Conservation (phyloP, 768 basidiomycete genomes). For the Kondoa malvinella region DNA sequence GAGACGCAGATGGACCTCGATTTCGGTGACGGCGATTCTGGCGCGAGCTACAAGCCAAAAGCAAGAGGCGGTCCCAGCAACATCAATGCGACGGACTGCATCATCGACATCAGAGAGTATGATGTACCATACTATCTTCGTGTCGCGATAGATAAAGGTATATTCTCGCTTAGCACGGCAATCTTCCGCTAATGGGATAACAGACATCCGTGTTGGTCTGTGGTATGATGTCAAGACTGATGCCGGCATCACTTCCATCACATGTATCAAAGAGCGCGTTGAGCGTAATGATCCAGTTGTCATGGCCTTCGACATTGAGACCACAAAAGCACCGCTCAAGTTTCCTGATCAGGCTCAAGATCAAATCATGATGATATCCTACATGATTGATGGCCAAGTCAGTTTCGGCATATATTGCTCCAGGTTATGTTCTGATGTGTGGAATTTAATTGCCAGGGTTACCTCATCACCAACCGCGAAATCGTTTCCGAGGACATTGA, state of each 20-base stretch:
- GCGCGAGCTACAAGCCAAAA: slow-evolving; percentile 15
- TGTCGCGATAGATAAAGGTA: slow-evolving; percentile 89
- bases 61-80: slow-evolving; percentile 6
- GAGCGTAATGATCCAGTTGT: slow-evolving; percentile 98
- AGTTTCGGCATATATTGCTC: not conserved
- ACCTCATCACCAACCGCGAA: slow-evolving; percentile 90
- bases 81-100: slow-evolving; percentile 66
- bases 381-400: slow-evolving; percentile 86
- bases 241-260: slow-evolving; percentile 53
- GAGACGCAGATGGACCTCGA: slow-evolving; percentile 30
- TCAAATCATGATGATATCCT: slow-evolving; percentile 99
- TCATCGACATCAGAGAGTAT: slow-evolving; percentile 86
- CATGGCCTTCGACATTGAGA: slow-evolving; percentile 98
- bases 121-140: slow-evolving; percentile 95
- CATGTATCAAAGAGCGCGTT: slow-evolving; percentile 59
- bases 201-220: slow-evolving; percentile 84
- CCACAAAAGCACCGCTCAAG: slow-evolving; percentile 97
- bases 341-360: slow-evolving; percentile 91
- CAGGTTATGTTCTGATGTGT: not conserved
- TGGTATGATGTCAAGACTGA: slow-evolving; percentile 74
- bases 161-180: slow-evolving; percentile 15
- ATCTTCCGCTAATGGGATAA: not conserved
- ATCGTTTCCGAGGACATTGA: slow-evolving; percentile 95
- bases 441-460: slow-evolving; percentile 41
- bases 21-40: slow-evolving; percentile 31